These are phyloP conservation scores for Xylariales sp. DNA, from an alignment of 2,329 filamentous ascomycete genomes.

Conservation along the genomic window DNA sequence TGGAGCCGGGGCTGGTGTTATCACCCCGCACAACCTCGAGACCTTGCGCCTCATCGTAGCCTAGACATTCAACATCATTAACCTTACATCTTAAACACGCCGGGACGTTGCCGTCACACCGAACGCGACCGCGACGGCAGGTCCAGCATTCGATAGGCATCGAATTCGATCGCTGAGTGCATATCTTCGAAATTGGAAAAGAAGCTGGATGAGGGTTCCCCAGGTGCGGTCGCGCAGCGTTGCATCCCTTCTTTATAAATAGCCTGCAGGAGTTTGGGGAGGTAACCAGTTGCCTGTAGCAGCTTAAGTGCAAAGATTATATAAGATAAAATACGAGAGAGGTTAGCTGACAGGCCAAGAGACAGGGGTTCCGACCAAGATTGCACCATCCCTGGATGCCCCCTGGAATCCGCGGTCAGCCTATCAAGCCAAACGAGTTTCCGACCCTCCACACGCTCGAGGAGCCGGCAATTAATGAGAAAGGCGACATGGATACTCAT, in stretches of 20 bases:
- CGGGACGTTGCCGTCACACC: conserved; percentile 10
- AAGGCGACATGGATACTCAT: too few species aligned
- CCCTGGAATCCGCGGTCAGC: too few species aligned
- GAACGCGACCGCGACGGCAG: conserved; percentile 6
- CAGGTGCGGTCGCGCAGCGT: not conserved
- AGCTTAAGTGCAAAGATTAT: not conserved
- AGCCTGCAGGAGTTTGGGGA: too few species aligned
- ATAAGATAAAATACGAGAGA: too few species aligned
- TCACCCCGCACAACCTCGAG: not conserved
- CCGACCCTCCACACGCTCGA: too few species aligned
- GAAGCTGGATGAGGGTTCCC: not conserved
- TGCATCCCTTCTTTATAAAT: not conserved
- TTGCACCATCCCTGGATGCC: too few species aligned
- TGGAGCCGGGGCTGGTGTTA: not conserved
- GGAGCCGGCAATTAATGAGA: too few species aligned
- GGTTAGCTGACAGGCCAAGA: too few species aligned
- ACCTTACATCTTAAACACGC: conserved; percentile 4
- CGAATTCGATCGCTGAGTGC: conserved; percentile 6
- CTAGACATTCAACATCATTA: conserved; percentile 2
- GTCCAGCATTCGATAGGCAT: conserved; percentile 11
- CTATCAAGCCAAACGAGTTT: too few species aligned
- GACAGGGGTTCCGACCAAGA: too few species aligned
- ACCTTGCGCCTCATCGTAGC: not conserved
- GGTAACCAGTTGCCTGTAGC: not conserved
- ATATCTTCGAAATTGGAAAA: not conserved